Percentiles rank a stretch among this genome's conserved stretches.
Evolutionary conservation across 202 grass and related monocot genomes (phyloP).

Genomic region (Dendrocalamus latiflorus): DNA sequence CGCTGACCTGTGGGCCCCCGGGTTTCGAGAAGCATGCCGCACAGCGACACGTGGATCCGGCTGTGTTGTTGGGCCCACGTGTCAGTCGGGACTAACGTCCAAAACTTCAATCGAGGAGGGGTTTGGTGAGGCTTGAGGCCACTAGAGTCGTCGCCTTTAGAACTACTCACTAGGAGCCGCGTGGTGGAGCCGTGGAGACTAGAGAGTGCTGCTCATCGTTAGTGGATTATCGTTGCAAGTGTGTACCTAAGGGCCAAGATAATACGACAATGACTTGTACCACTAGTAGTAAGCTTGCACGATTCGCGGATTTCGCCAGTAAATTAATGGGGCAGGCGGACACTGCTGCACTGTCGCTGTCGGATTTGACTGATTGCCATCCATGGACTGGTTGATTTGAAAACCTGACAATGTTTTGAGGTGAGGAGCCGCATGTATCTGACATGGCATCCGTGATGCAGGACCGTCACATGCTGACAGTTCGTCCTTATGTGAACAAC

Average conservation of each 20-base stretch:
- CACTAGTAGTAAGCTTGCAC: neutral
- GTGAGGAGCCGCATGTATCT: neutral
- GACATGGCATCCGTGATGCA: neutral
- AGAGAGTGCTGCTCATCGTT: neutral
- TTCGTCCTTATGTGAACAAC: too few species aligned
- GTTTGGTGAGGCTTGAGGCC: too few species aligned
- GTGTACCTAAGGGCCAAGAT: neutral
- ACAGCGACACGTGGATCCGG: neutral
- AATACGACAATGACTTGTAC: neutral
- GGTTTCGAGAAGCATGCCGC: neutral
- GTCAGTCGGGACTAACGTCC: neutral
- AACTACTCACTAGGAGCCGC: too few species aligned
- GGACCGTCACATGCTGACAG: too few species aligned
- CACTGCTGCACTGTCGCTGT: slow-evolving; percentile 20
- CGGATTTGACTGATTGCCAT: slow-evolving; percentile 32
- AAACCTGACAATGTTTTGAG: neutral
- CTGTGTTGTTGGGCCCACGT: neutral
- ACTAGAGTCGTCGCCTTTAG: too few species aligned
- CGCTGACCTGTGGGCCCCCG: neutral
- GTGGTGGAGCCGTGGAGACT: neutral
- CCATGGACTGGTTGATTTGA: slow-evolving; percentile 32
- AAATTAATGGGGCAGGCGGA: neutral
- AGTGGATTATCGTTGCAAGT: neutral
- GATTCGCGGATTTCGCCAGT: neutral
- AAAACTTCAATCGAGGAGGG: neutral